Percentiles rank a stretch among this genome's conserved stretches.
These are phyloP conservation scores for Solanum pimpinellifolium DNA, from an alignment of 257 asterid species.

Conservation along the genomic window DNA sequence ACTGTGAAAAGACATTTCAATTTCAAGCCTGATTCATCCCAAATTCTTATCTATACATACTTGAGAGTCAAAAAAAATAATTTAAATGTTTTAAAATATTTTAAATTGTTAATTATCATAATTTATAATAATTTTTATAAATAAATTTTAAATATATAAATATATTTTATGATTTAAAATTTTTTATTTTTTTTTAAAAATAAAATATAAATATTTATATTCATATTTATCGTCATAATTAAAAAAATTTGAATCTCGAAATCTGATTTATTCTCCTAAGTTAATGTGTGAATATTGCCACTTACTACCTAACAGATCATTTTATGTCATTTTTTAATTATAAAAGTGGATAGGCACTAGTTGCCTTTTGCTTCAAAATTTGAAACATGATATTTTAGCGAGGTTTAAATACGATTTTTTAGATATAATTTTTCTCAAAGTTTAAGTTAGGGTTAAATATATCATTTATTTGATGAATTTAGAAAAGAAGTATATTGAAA, in stretches of 20 bases:
- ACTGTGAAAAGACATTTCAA: not conserved
- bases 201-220: no score
- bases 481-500: not conserved
- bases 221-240: not conserved
- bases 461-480: not conserved
- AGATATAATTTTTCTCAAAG: no score
- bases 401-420: fast-evolving
- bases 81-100: not conserved
- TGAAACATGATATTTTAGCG: not conserved
- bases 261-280: not conserved
- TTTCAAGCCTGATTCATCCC: not conserved
- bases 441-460: not conserved
- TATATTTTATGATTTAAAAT: not conserved
- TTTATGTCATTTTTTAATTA: not conserved
- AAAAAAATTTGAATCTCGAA: not conserved
- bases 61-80: not conserved
- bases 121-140: not conserved
- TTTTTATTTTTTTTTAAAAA: not conserved
- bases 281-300: not conserved
- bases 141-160: not conserved
- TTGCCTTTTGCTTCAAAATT: not conserved
- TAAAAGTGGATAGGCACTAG: not conserved
- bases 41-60: not conserved
- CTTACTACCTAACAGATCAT: not conserved
- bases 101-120: not conserved